Evolutionary conservation across 2,329 filamentous ascomycete genomes (phyloP), one percentile per base, ranked within the genome.

Genomic region (Leptographium wingfieldii): DNA sequence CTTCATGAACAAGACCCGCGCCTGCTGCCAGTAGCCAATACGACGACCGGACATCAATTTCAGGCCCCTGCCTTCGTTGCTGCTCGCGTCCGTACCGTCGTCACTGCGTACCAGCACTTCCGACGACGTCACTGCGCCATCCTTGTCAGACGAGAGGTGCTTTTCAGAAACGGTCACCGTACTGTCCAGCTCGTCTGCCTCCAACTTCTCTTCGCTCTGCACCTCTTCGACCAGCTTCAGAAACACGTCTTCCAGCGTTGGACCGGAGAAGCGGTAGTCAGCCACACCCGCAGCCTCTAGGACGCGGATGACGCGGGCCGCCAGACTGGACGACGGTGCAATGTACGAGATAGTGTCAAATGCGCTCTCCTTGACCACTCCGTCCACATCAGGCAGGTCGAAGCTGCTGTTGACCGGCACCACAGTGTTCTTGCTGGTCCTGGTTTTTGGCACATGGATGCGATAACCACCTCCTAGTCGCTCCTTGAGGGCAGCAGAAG

Each of bases 231-330:
- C 90, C 48, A 96, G 78, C 64, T 89, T 86, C 29, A 96, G 74
- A 71, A 96, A 96, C 0, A 96, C 91, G 65, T 96, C 91, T 69
- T 96, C 92, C 49, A 96, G 91, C 0, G 90, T 95, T 0, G 92
- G 92, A 0, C 90, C 90, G 19, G 87, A 88, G 65, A 96, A 88
- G 61, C 91, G 85, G 69, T 95, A 96, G 61, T 95, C 87, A 19
- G 78, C 77, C 49, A 95, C 79, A 0, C 83, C 83, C 1, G 78
- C 75, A 1, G 76, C 72, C 69, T 95, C 87, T 1, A 96, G 76
- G 11, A 78, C 72, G 55, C 80, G 78, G 63, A 95, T 87, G 54
- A 92, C 86, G 4, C 79, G 73, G 0, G 89, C 87, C 0, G 90
- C 89, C 54, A 86, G 77, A 22, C 77, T 74, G 1, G 90, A 94